A percentile compares a stretch with the other conserved stretches of the same genome.
These are phyloP conservation scores for Knoxdaviesia proteae DNA, from an alignment of 2,329 filamentous ascomycete species.

Conservation along the genomic window DNA sequence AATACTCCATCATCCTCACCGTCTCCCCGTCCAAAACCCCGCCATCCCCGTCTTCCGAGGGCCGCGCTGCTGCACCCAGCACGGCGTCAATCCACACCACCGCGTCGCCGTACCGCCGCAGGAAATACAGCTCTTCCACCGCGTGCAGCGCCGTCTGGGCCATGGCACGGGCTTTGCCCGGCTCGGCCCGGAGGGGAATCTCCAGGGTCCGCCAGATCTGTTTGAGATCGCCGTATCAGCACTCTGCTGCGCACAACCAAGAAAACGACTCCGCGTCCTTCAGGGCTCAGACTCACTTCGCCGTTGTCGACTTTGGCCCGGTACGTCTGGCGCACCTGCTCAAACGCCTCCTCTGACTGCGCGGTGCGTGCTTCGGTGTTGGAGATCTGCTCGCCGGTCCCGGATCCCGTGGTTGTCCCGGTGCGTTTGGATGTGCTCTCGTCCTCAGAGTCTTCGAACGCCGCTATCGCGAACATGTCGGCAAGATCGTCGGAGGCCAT, in stretches of 20 bases:
- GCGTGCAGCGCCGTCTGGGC: conserved; percentile 31
- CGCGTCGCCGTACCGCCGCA: conserved; percentile 23
- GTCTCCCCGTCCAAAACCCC: conserved; percentile 22
- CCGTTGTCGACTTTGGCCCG: conserved; percentile 30
- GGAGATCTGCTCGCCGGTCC: conserved; percentile 6
- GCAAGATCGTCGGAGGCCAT: no score
- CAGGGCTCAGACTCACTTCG: conserved; percentile 18
- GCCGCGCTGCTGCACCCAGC: neutral
- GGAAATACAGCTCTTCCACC: conserved; percentile 37
- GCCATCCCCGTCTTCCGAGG: neutral
- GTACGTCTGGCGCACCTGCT: conserved; percentile 23
- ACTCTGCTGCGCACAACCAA: neutral
- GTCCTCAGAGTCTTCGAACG: no score
- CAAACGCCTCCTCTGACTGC: conserved; percentile 30
- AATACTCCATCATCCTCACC: conserved; percentile 17
- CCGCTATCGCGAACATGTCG: no score
- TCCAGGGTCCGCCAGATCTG: conserved; percentile 23
- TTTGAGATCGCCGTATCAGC: neutral
- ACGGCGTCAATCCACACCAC: conserved; percentile 11
- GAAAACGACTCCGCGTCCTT: conserved; percentile 1
- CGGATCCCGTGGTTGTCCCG: no score
- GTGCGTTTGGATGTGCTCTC: no score
- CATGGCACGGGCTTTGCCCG: conserved; percentile 20
- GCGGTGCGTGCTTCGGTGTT: conserved; percentile 13
- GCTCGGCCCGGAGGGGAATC: conserved; percentile 16